Evolutionary conservation across 140 eudicot genomes (phyloP), one percentile per base, ranked within the genome.

Genomic region (Ambrosia hybrid): DNA sequence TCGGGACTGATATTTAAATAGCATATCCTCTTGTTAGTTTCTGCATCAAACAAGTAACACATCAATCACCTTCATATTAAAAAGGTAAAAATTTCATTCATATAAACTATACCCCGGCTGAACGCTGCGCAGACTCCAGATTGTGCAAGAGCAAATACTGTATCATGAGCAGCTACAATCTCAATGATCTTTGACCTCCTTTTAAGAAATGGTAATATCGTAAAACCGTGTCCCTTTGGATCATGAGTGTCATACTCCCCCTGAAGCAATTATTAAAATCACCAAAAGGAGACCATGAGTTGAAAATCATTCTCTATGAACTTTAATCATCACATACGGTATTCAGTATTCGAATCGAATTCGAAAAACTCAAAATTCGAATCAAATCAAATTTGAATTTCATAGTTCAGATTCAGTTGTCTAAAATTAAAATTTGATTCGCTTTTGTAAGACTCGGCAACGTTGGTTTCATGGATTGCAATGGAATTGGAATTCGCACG

Each of bases 81-180:
- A 4, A 63, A 10, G 12, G 45, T 21, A 55, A 26, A 33, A 17
- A 3, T 3, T 17, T 41, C 9, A 17, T 57, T 49, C 15, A 53
- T 51, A 15, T 51, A 34, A 34, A 72, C 14, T 43, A 51, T 58
- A 85, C 91, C 91, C 72, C 91, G 83, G 76, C 84, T 85, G 57
- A 85, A 83, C 16, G 91, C 91, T 63, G 88, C 91, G 80, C 91
- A 85, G 57, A 83, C 84, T 60, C 91, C 91, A 48, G 87, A 85
- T 64, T 83, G 91, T 7, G 87, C 87, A 74, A 85, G 91, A 49
- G 91, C 91, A 74, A 85, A 85, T 43, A 85, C 82, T 39, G 83
- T 77, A 73, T 83, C 91, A 67, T 78, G 88, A 6, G 91, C 91
- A 58, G 91, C 87, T 57, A 85, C 91, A 56, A 85, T 80, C 79